These are phyloP conservation scores for Solanum phureja DNA, from an alignment of 257 asterid genomes.

Conservation along the genomic window DNA sequence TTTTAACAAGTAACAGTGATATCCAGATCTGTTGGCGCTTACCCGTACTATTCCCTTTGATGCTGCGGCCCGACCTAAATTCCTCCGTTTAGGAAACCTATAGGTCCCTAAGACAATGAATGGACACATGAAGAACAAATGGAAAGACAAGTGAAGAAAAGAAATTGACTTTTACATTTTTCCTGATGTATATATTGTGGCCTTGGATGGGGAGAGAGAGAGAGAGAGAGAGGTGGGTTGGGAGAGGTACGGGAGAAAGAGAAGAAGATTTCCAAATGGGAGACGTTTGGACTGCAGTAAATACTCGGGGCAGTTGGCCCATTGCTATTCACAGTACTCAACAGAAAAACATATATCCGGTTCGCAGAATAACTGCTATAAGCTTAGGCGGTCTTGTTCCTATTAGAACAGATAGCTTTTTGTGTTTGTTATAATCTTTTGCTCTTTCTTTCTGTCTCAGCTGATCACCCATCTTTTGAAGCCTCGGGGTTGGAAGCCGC, in stretches of 20 bases:
- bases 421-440: background rate
- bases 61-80: background rate
- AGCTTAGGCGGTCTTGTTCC: background rate
- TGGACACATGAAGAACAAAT: background rate
- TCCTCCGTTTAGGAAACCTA: background rate
- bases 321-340: background rate
- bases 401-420: background rate
- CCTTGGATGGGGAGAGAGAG: background rate
- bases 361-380: background rate
- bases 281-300: background rate
- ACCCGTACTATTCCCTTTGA: background rate
- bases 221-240: background rate
- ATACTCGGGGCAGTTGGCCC: background rate
- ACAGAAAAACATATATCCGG: background rate
- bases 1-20: background rate
- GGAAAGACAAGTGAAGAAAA: background rate
- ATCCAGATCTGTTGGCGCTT: background rate
- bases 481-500: constrained; percentile 99
- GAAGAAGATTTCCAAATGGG: background rate
- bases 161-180: background rate
- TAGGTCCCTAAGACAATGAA: background rate
- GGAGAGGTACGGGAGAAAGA: background rate
- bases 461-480: constrained; percentile 82
- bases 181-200: background rate
- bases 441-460: constrained; percentile 23